A percentile compares a stretch with the other conserved stretches of the same genome.
phyloP scores from a whole-genome alignment of 495 filamentous ascomycete species.

The Hypoxylon fuscum region DNA sequence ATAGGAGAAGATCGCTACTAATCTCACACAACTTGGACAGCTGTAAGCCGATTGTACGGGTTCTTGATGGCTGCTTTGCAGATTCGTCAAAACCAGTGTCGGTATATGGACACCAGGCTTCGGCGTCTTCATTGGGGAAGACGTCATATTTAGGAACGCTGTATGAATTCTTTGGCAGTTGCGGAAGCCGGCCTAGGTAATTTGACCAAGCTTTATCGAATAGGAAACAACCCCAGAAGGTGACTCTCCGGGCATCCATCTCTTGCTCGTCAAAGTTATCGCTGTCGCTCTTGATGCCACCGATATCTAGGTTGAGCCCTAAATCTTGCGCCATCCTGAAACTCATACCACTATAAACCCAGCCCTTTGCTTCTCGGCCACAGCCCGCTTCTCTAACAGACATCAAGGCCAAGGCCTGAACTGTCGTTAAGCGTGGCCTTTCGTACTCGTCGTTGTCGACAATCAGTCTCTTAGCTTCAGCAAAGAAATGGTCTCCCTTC shows the following conservation, averaged over 20 bases:
- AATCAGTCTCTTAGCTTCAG: constrained; percentile 90
- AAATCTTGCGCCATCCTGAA: constrained; percentile 98
- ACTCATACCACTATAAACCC: constrained; percentile 98
- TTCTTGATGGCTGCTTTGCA: constrained; percentile 81
- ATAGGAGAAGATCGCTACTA: constrained; percentile 85
- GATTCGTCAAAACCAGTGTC: constrained; percentile 77
- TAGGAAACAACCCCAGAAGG: constrained; percentile 98
- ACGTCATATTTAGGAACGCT: constrained; percentile 91
- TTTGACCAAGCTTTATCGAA: constrained; percentile 99
- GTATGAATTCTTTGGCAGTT: constrained; percentile 78
- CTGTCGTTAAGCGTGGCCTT: constrained; percentile 88
- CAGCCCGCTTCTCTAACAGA: constrained; percentile 96
- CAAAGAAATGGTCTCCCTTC: constrained; percentile 96
- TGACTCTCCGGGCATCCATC: constrained; percentile 86
- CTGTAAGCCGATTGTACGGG: constrained; percentile 81
- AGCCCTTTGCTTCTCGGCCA: constrained; percentile 92
- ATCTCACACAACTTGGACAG: constrained; percentile 89
- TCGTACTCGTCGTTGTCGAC: constrained; percentile 93
- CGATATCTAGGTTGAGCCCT: constrained; percentile 87
- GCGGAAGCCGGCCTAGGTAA: constrained; percentile 92
- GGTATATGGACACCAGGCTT: constrained; percentile 87
- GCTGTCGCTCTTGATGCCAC: constrained; percentile 64
- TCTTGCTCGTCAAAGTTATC: constrained; percentile 79
- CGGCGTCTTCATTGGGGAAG: constrained; percentile 86
- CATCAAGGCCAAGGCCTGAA: constrained; percentile 95